These are phyloP conservation scores for Sistotremastrum niveocremeum DNA, from an alignment of 768 basidiomycete genomes.

Conservation along the genomic window DNA sequence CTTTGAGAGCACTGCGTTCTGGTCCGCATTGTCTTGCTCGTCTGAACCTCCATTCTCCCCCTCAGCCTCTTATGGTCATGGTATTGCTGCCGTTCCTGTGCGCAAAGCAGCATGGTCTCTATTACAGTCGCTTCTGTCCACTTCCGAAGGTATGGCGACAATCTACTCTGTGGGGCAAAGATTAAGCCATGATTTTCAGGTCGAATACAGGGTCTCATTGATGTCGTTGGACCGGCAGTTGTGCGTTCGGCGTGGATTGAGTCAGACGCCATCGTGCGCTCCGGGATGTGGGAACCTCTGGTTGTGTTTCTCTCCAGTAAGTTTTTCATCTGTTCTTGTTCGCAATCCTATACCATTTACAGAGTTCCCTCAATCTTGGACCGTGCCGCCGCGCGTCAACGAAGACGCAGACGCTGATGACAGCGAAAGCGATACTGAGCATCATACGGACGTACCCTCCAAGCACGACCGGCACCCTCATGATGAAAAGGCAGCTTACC, in stretches of 20 bases:
- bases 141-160: slow-evolving; percentile 28
- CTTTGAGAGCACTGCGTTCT: slow-evolving; percentile 39
- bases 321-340: slow-evolving; percentile 8
- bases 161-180: neutral
- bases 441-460: slow-evolving; percentile 13
- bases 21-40: slow-evolving; percentile 41
- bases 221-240: slow-evolving; percentile 39
- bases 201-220: slow-evolving; percentile 21
- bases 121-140: slow-evolving; percentile 30
- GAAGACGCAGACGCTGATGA: slow-evolving; percentile 15
- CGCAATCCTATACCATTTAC: slow-evolving; percentile 3
- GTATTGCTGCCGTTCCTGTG: slow-evolving; percentile 45
- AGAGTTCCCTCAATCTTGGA: slow-evolving; percentile 64
- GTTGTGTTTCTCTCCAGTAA: slow-evolving; percentile 61
- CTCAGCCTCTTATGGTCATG: slow-evolving; percentile 39
- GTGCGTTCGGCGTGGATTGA: slow-evolving; percentile 65
- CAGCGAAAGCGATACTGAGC: slow-evolving; percentile 2
- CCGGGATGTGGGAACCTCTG: slow-evolving; percentile 55
- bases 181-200: slow-evolving; percentile 6
- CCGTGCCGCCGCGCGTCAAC: slow-evolving; percentile 11
- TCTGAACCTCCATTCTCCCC: slow-evolving; percentile 29
- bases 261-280: slow-evolving; percentile 53
- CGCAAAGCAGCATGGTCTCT: slow-evolving; percentile 58
- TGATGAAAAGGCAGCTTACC: slow-evolving; percentile 34
- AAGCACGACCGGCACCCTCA: neutral